These are phyloP conservation scores for Mimosa pudica DNA, from an alignment of 306 rosid species.

Conservation along the genomic window DNA sequence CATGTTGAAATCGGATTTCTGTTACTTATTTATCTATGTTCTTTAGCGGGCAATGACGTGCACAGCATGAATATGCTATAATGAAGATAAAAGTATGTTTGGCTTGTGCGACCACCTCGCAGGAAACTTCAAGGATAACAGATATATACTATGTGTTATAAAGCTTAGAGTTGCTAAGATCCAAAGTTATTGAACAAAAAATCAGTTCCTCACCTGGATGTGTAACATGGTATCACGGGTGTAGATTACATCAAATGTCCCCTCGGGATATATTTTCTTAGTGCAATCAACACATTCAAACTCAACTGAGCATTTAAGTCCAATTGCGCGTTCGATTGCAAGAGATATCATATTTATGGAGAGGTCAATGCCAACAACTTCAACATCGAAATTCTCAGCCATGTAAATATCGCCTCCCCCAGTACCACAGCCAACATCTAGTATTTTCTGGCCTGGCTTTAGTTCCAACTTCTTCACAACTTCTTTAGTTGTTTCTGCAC, in stretches of 20 bases:
- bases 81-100: not conserved
- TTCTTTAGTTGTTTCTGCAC: slow-evolving; percentile 86
- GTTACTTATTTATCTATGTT: not conserved
- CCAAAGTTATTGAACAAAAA: not conserved
- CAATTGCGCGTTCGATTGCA: slow-evolving; percentile 85
- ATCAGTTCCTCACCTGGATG: slow-evolving; percentile 62
- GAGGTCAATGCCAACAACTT: slow-evolving; percentile 89
- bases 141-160: slow-evolving; percentile 5
- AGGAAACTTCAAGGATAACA: not conserved
- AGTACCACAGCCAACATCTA: slow-evolving; percentile 96
- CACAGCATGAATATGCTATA: not conserved
- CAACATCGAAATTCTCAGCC: slow-evolving; percentile 80
- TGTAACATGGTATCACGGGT: slow-evolving; percentile 86
- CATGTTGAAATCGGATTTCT: not conserved
- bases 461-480: slow-evolving; percentile 79
- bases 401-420: slow-evolving; percentile 97
- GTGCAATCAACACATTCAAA: slow-evolving; percentile 95
- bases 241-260: slow-evolving; percentile 79
- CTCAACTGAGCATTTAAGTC: slow-evolving; percentile 73
- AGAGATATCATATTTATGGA: slow-evolving; percentile 91
- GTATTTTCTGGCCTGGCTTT: slow-evolving; percentile 76
- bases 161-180: slow-evolving; percentile 16
- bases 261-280: slow-evolving; percentile 64
- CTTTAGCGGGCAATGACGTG: not conserved
- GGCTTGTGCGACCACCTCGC: not conserved